phyloP scores from a whole-genome alignment of 371 early-diverging fungal species.

The Rhizopus microsporus region DNA sequence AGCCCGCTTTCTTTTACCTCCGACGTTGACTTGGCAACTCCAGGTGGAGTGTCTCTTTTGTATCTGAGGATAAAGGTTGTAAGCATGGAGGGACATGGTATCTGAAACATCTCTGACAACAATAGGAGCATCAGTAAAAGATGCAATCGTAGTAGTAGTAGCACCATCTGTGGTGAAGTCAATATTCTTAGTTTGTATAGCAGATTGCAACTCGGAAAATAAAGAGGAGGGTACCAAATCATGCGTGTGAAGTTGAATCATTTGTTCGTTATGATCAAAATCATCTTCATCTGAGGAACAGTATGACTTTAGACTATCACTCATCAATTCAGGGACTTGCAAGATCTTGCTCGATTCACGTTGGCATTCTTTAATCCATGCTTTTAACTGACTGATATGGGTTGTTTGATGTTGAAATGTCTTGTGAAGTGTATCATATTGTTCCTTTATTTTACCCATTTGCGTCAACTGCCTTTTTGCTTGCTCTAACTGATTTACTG shows the following conservation, averaged over 20 bases:
- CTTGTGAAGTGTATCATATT: conserved; percentile 28
- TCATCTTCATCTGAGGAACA: conserved; percentile 6
- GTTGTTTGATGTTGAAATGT: conserved; percentile 33
- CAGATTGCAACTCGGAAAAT: conserved; percentile 1
- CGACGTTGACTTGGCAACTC: too few species aligned
- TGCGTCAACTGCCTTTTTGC: conserved; percentile 29
- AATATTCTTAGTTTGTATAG: neutral
- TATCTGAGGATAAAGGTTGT: neutral
- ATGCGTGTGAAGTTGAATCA: neutral
- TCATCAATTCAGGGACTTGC: conserved; percentile 1
- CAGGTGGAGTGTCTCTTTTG: too few species aligned
- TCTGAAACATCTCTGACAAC: too few species aligned
- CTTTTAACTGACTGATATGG: conserved; percentile 35
- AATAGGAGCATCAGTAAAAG: too few species aligned
- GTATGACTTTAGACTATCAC: neutral
- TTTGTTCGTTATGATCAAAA: neutral
- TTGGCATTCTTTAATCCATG: conserved; percentile 44
- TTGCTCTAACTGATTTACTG: conserved; percentile 24
- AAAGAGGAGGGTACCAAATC: neutral
- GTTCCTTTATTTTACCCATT: conserved; percentile 27
- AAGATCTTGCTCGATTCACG: conserved; percentile 11
- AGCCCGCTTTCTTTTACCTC: too few species aligned
- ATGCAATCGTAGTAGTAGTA: too few species aligned
- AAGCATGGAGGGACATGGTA: too few species aligned
- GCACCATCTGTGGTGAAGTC: too few species aligned